A percentile compares a stretch with the other conserved stretches of the same genome.
phyloP scores from a whole-genome alignment of 441 rosid species.

The Syzygium syzygioides region DNA sequence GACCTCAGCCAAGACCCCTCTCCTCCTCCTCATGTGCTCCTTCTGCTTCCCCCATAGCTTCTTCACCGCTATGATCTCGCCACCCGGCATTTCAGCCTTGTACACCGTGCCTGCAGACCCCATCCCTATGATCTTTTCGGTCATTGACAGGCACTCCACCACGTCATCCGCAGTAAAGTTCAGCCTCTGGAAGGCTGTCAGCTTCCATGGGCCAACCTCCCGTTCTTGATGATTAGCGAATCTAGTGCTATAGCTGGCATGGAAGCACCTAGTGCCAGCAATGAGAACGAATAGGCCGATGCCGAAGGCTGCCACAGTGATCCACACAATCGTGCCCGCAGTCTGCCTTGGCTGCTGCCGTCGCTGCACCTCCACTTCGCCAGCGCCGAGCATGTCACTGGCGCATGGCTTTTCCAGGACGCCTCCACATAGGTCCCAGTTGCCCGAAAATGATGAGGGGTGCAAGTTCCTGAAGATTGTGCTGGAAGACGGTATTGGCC shows the following conservation, averaged over 20 bases:
- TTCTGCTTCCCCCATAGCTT: slow-evolving; percentile 85
- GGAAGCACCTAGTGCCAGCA: slow-evolving; percentile 72
- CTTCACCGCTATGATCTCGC: slow-evolving; percentile 90
- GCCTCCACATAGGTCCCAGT: slow-evolving; percentile 76
- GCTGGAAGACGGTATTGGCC: slow-evolving; percentile 65
- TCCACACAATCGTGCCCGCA: slow-evolving; percentile 86
- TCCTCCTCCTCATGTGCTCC: slow-evolving; percentile 55
- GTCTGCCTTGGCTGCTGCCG: slow-evolving; percentile 48
- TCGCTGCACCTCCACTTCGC: slow-evolving; percentile 23
- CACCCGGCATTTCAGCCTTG: slow-evolving; percentile 87
- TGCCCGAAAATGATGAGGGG: slow-evolving; percentile 73
- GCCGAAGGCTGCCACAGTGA: slow-evolving; percentile 76
- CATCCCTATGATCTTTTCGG: slow-evolving; percentile 81
- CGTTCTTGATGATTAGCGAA: slow-evolving; percentile 17
- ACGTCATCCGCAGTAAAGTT: slow-evolving; percentile 87
- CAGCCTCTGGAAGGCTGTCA: slow-evolving; percentile 84
- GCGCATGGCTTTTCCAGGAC: slow-evolving; percentile 56
- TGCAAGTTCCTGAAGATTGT: slow-evolving; percentile 55
- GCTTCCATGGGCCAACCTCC: slow-evolving; percentile 82
- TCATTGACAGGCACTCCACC: slow-evolving; percentile 55
- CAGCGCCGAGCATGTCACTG: slow-evolving; percentile 20
- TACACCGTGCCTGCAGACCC: slow-evolving; percentile 91
- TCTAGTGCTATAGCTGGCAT: slow-evolving; percentile 34
- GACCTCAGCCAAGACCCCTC: slow-evolving; percentile 87
- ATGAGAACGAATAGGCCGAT: slow-evolving; percentile 63